These are phyloP conservation scores for Solanum lycopersicoides DNA, from an alignment of 257 asterid genomes.

Conservation along the genomic window DNA sequence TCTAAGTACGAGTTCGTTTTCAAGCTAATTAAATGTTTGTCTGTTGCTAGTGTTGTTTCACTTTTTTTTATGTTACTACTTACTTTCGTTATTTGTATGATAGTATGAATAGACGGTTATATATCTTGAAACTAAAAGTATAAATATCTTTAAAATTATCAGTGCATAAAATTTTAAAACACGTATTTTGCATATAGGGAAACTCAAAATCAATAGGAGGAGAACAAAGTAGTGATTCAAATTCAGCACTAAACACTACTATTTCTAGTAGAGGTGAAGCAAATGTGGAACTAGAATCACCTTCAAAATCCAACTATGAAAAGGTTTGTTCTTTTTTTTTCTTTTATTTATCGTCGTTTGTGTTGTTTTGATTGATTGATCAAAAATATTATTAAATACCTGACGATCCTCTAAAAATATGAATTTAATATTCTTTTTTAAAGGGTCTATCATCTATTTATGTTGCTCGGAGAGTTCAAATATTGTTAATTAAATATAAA, in stretches of 20 bases:
- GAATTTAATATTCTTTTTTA: background rate
- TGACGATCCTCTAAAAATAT: background rate
- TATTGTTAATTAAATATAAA: background rate
- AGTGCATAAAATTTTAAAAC: background rate
- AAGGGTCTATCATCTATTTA: background rate
- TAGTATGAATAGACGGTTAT: background rate
- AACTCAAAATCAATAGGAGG: slow-evolving; percentile 80
- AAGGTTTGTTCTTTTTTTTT: slow-evolving; percentile 31
- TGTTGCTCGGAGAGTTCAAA: background rate
- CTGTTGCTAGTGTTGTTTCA: background rate
- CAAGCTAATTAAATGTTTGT: background rate
- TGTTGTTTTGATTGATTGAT: background rate
- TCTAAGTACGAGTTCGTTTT: background rate
- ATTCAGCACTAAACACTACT: slow-evolving; percentile 51
- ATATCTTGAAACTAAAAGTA: background rate
- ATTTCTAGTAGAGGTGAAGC: slow-evolving; percentile 32
- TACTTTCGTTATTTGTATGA: background rate
- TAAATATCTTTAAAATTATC: background rate
- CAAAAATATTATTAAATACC: background rate
- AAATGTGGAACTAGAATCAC: slow-evolving; percentile 37
- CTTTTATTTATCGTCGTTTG: background rate
- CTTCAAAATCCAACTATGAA: slow-evolving; percentile 34
- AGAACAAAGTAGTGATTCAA: slow-evolving; percentile 72
- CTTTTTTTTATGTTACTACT: background rate
- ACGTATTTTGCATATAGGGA: background rate